Base-by-base conservation (phyloP, 805 yeast genomes). In the Pichia exigua region DNA sequence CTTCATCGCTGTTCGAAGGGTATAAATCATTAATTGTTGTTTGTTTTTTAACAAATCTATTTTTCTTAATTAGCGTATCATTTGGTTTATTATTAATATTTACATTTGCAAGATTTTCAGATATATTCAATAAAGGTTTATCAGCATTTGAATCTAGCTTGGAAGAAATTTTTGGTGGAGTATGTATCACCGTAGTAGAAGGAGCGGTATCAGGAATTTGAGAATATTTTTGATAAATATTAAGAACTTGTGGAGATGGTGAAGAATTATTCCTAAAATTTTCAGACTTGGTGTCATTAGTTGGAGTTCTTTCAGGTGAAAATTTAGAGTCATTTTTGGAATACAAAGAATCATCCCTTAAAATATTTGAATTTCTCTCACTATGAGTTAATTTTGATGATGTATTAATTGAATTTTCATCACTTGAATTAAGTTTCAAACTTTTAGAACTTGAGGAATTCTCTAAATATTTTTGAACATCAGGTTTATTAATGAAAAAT, bases 161-260 rank as follows among this genome's bases (percentile, higher is more conserved):
- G 4, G 38, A 32, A 15, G 39, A 10, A 5, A 5, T n/a, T n/a
- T 5, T 35, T n/a, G 20, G 39, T 35, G 4, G 26, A 24, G 26
- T 24, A 24, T 4, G 26, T 24, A 7, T 24, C 26, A 5, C 26
- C 7, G 39, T 49, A 47, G 44, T 48, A 21, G 57, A 13, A 21
- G 45, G 49, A 17, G 46, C 50, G 27, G 47, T 45, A 21, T 51
- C 53, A 30, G 69, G 69, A 21, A 66, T 49, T 54, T 66, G 66
- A 10, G 70, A 64, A 51, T 67, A 68, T 44, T 63, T 65, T 46
- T 58, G 61, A 50, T 68, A 68, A 9, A 68, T 66, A 40, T 63
- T 67, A 17, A 58, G 61, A 42, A 67, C 50, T 46, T 62, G 59
- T 2, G 69, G 67, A 10, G 68, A 63, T 2, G 57, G 47, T n/a